Evolutionary conservation across 495 filamentous ascomycete species (phyloP).

Genomic region (Xylaria sp.): DNA sequence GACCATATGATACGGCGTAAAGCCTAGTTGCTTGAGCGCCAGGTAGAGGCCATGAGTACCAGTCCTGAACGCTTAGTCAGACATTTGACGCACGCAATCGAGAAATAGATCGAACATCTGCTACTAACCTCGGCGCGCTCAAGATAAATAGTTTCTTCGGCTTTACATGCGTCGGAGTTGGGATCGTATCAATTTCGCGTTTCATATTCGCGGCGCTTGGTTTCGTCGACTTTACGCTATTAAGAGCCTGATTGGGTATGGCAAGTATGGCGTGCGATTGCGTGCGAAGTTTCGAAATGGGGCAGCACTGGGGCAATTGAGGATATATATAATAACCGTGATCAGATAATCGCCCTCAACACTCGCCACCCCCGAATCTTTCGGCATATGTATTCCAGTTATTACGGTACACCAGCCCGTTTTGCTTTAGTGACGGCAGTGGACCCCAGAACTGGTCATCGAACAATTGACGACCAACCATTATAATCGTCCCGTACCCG

Average conservation of each 20-base stretch:
- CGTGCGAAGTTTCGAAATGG: slow-evolving; percentile 3
- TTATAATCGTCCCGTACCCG: not conserved
- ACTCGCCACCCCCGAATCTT: not conserved
- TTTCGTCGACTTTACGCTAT: not conserved
- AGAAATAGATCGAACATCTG: not conserved
- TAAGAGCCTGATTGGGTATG: slow-evolving; percentile 13
- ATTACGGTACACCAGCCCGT: not conserved
- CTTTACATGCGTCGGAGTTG: slow-evolving; percentile 33
- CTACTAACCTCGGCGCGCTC: slow-evolving; percentile 37
- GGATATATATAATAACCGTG: slow-evolving; percentile 1
- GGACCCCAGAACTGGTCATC: not conserved
- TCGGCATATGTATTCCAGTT: not conserved
- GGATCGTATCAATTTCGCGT: slow-evolving; percentile 37
- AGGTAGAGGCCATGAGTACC: slow-evolving; percentile 41
- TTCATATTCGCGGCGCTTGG: slow-evolving; percentile 29
- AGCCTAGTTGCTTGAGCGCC: slow-evolving; percentile 39
- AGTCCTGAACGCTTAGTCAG: slow-evolving; percentile 33
- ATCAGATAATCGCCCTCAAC: not conserved
- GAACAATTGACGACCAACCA: not conserved
- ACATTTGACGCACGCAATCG: not conserved
- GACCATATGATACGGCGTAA: slow-evolving; percentile 40
- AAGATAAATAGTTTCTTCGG: slow-evolving; percentile 41
- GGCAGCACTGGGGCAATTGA: not conserved
- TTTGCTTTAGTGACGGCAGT: not conserved
- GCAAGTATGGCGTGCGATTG: slow-evolving; percentile 15